Conservation (phyloP, 768 basidiomycete species). For the Clavaria fumosa region DNA sequence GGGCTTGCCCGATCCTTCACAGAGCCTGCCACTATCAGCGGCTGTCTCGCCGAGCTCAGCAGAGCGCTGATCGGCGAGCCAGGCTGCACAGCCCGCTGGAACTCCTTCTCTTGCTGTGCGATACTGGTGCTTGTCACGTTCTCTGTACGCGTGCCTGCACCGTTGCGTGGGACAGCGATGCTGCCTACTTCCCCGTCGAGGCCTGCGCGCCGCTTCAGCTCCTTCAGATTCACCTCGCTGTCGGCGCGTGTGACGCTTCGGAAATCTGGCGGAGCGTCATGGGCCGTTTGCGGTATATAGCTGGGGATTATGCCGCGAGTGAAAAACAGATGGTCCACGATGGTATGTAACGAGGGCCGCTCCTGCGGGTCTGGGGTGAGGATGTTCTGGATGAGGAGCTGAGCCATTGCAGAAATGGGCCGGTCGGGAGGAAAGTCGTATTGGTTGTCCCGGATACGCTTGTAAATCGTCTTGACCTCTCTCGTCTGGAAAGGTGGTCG, state of each 20-base stretch:
- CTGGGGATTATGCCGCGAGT: slow-evolving; percentile 64
- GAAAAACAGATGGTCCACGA: slow-evolving; percentile 79
- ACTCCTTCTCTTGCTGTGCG: slow-evolving; percentile 87
- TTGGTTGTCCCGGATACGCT: slow-evolving; percentile 84
- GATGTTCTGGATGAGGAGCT: slow-evolving; percentile 68
- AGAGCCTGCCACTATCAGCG: slow-evolving; percentile 50
- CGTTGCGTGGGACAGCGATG: slow-evolving; percentile 25
- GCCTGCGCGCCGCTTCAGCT: slow-evolving; percentile 43
- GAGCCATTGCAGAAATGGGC: slow-evolving; percentile 51
- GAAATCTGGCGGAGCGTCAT: slow-evolving; percentile 65
- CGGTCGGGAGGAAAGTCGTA: slow-evolving; percentile 84
- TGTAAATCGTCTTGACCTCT: slow-evolving; percentile 82
- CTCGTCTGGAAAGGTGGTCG: slow-evolving; percentile 98
- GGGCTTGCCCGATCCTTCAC: slow-evolving; percentile 17
- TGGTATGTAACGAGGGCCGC: slow-evolving; percentile 73
- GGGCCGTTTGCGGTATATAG: slow-evolving; percentile 67
- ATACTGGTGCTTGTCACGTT: slow-evolving; percentile 40
- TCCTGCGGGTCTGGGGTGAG: slow-evolving; percentile 71
- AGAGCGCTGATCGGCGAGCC: slow-evolving; percentile 88
- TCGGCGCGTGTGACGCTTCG: slow-evolving; percentile 42
- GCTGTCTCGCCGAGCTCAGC: slow-evolving; percentile 78
- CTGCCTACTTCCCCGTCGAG: slow-evolving; percentile 44
- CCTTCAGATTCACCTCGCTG: slow-evolving; percentile 54
- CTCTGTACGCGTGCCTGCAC: slow-evolving; percentile 8
- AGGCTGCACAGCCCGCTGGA: slow-evolving; percentile 90